Conservation (phyloP, 352 stramenopile genomes). For the Phytophthora fragariae region DNA sequence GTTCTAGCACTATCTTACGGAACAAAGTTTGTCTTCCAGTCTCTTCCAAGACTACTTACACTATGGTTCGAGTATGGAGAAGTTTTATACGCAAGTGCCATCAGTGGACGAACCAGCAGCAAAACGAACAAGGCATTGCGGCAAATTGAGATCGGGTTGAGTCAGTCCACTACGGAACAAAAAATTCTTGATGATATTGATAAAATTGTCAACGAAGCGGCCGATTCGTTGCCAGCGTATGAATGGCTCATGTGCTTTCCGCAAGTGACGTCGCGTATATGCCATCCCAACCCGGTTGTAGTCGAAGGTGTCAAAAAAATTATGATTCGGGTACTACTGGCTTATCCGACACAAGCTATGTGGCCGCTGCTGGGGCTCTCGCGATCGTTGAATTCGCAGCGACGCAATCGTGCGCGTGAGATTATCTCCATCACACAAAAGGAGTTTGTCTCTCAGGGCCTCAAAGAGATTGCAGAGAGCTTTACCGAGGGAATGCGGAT, state of each 20-base stretch:
- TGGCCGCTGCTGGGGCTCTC: slow-evolving; percentile 97
- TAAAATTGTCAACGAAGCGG: slow-evolving; percentile 65
- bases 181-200: slow-evolving; percentile 76
- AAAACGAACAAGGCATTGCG: slow-evolving; percentile 71
- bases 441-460: slow-evolving; percentile 67
- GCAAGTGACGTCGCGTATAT: slow-evolving; percentile 97
- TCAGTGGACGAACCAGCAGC: slow-evolving; percentile 37
- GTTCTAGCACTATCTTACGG: slow-evolving; percentile 80
- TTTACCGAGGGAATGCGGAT: slow-evolving; percentile 90
- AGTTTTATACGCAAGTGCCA: slow-evolving; percentile 54
- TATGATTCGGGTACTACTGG: slow-evolving; percentile 92
- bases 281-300: slow-evolving; percentile 89
- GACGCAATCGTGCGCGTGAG: slow-evolving; percentile 63
- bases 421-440: slow-evolving; percentile 72
- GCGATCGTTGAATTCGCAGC: slow-evolving; percentile 89
- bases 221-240: slow-evolving; percentile 75
- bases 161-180: slow-evolving; percentile 64
- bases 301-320: slow-evolving; percentile 93
- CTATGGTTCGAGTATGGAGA: slow-evolving; percentile 98
- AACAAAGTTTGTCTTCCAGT: slow-evolving; percentile 98
- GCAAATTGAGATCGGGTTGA: slow-evolving; percentile 65
- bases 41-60: slow-evolving; percentile 96
- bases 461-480: slow-evolving; percentile 79
- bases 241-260: slow-evolving; percentile 98
- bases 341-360: slow-evolving; percentile 97